Conservation (phyloP, 495 filamentous ascomycete genomes). For the Diplogelasinospora grovesii region DNA sequence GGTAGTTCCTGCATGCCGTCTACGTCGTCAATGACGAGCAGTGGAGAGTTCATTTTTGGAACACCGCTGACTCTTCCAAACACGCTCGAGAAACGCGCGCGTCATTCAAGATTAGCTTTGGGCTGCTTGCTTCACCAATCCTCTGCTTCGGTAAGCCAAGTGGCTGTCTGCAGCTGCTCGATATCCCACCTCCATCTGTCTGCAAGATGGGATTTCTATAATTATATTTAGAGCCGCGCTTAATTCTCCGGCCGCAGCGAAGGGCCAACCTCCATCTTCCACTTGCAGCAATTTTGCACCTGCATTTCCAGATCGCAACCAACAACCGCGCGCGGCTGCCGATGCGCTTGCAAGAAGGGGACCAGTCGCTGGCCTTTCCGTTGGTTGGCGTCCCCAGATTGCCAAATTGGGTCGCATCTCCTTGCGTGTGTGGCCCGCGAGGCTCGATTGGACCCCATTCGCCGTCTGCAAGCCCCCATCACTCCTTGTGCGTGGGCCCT, state of each 20-base stretch:
- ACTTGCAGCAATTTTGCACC: not conserved
- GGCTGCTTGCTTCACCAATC: no score
- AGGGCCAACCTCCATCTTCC: not conserved
- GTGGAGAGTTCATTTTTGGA: not conserved
- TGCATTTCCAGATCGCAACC: conserved; percentile 3
- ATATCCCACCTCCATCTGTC: no score
- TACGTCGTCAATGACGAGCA: not conserved
- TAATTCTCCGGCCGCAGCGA: conserved; percentile 9
- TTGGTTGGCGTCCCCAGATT: conserved; percentile 15
- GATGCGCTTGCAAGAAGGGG: conserved; percentile 20
- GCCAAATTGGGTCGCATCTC: conserved; percentile 4
- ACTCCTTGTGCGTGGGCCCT: no score
- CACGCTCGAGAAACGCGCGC: conserved; percentile 11
- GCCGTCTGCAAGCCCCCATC: no score
- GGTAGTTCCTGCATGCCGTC: conserved; percentile 7
- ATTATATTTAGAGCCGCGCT: conserved; percentile 10
- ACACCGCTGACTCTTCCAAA: not conserved
- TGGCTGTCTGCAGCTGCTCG: conserved; percentile 7
- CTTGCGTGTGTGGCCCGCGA: no score
- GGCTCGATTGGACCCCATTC: no score
- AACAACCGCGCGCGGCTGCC: conserved; percentile 22
- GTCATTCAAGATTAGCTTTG: no score
- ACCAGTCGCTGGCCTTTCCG: conserved; percentile 4
- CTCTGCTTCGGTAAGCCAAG: no score
- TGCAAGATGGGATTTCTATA: no score